Evolutionary conservation across 1,139 yeast genomes (phyloP).

Genomic region (Debaryomyces psychrophilus): DNA sequence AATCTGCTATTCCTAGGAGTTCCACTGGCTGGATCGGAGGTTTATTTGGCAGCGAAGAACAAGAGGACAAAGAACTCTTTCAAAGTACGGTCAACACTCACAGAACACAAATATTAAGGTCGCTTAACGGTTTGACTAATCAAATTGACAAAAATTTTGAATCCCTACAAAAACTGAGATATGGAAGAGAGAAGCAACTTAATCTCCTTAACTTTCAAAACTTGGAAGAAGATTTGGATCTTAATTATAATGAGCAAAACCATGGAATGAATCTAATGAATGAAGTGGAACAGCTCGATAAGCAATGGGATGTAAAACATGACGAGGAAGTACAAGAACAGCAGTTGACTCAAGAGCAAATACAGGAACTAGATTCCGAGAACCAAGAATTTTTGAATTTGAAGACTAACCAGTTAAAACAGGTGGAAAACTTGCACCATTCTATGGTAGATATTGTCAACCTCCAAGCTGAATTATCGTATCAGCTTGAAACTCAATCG

Average conservation of each 20-base stretch:
- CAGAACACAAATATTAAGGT: slow-evolving; percentile 43
- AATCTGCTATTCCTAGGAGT: slow-evolving; percentile 16
- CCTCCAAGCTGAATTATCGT: slow-evolving; percentile 74
- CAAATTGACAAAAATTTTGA: slow-evolving; percentile 39
- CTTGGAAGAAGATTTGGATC: slow-evolving; percentile 34
- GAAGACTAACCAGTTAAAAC: slow-evolving; percentile 68
- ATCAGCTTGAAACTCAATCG: slow-evolving; percentile 76
- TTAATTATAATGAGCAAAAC: slow-evolving; percentile 16
- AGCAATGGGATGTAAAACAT: slow-evolving; percentile 6
- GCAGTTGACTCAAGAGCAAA: slow-evolving; percentile 57
- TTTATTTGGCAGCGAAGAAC: slow-evolving; percentile 34
- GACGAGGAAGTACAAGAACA: slow-evolving; percentile 28
- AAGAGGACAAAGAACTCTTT: slow-evolving; percentile 32
- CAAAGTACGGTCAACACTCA: slow-evolving; percentile 31
- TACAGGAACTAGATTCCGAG: slow-evolving; percentile 71
- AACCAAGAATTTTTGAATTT: slow-evolving; percentile 65
- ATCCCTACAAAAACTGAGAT: slow-evolving; percentile 46
- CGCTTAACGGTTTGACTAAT: slow-evolving; percentile 40
- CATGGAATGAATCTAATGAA: slow-evolving; percentile 4
- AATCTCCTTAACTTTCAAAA: slow-evolving; percentile 47
- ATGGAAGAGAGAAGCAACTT: slow-evolving; percentile 44
- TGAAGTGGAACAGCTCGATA: slow-evolving; percentile 8
- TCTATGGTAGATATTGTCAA: slow-evolving; percentile 81
- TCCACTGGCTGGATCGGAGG: slow-evolving; percentile 28
- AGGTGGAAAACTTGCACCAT: slow-evolving; percentile 70